phyloP scores from a whole-genome alignment of 2,329 filamentous ascomycete species.

The Venturia asperata region DNA sequence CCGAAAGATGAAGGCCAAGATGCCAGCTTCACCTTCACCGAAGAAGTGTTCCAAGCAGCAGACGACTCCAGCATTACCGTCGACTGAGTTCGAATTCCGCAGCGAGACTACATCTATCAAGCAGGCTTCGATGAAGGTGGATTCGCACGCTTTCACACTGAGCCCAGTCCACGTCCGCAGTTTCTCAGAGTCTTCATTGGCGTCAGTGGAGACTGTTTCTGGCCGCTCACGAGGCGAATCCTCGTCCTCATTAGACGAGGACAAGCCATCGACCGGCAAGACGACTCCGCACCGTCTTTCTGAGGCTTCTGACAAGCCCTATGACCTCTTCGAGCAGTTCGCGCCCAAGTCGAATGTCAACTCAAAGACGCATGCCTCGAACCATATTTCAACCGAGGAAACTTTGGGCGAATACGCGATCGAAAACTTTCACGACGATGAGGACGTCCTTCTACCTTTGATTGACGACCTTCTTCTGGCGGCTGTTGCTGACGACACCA shows the following conservation, averaged over 20 bases:
- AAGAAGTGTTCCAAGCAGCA: neutral
- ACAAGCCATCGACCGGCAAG: neutral
- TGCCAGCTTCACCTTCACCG: neutral
- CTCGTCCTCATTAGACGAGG: neutral
- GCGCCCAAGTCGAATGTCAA: neutral
- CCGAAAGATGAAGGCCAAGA: neutral
- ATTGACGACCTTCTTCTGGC: neutral
- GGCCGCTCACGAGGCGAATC: neutral
- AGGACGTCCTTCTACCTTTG: neutral
- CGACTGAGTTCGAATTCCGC: neutral
- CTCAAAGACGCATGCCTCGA: too few relatives aligned
- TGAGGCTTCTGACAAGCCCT: neutral
- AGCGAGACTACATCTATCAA: neutral
- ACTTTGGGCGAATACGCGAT: too few relatives aligned
- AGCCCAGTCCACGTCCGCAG: neutral
- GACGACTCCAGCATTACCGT: neutral
- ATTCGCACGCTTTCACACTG: neutral
- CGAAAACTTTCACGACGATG: neutral
- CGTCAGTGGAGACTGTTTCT: neutral
- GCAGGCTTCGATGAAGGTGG: neutral
- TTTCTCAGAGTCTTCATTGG: neutral
- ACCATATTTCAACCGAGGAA: too few relatives aligned
- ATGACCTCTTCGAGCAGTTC: neutral
- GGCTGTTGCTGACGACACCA: neutral
- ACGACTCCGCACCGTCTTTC: neutral